phyloP scores from a whole-genome alignment of 129 eudicot species.

The Scalesia atractyloides region DNA sequence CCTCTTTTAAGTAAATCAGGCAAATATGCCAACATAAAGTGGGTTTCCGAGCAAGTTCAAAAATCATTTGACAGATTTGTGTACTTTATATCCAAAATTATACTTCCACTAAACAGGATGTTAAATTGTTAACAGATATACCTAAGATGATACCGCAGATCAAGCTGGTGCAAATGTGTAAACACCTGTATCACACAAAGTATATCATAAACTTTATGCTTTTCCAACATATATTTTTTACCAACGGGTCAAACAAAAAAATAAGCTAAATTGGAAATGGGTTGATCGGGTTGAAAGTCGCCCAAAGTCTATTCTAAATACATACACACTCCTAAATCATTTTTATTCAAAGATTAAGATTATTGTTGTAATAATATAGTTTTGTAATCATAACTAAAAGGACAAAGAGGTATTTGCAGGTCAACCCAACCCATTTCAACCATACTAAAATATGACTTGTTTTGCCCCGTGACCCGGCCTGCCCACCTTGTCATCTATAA shows the following conservation, averaged over 20 bases:
- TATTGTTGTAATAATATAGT: background rate
- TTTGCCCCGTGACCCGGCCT: background rate
- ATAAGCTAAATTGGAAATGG: background rate
- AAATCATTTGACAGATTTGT: background rate
- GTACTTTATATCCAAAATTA: background rate
- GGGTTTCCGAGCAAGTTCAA: constrained; percentile 5
- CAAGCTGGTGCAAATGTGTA: constrained; percentile 92
- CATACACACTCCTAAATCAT: background rate
- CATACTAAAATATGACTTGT: background rate
- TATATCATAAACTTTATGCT: constrained; percentile 17
- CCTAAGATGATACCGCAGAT: constrained; percentile 90
- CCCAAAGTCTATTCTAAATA: background rate
- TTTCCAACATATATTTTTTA: background rate
- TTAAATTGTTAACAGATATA: constrained; percentile 30
- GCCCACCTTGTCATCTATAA: background rate
- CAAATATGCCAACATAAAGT: background rate
- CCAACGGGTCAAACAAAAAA: background rate
- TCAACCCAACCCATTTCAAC: background rate
- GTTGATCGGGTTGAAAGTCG: background rate
- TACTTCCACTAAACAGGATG: background rate
- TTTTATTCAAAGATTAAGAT: background rate
- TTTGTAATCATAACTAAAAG: background rate
- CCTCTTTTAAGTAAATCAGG: background rate
- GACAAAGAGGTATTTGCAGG: background rate
- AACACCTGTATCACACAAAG: constrained; percentile 68